Conservation (phyloP, 2,329 filamentous ascomycete species). For the Macrophomina tecta region DNA sequence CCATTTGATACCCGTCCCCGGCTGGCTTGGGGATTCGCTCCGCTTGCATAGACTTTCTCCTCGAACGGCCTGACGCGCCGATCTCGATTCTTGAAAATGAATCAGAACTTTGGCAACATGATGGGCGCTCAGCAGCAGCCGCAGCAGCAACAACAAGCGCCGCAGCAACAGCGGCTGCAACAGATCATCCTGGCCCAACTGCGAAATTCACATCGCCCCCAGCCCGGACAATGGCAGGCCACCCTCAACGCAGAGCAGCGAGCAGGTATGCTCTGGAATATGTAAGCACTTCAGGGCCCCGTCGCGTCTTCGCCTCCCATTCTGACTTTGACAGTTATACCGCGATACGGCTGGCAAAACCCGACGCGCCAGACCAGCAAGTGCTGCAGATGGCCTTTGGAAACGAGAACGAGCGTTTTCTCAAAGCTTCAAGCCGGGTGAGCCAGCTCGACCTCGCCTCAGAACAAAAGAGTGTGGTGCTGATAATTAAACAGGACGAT, state of each 20-base stretch:
- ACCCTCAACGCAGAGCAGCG: slow-evolving; percentile 4
- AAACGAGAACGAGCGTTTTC: slow-evolving; percentile 5
- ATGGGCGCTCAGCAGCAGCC: slow-evolving; percentile 23
- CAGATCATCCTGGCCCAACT: slow-evolving; percentile 18
- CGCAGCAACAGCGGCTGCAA: slow-evolving; percentile 17
- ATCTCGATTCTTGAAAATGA: slow-evolving; percentile 15
- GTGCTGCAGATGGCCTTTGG: slow-evolving; percentile 8
- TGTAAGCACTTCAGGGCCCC: slow-evolving; percentile 4
- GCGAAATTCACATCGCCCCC: slow-evolving; percentile 11
- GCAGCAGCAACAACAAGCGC: slow-evolving; percentile 3
- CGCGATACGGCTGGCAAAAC: slow-evolving; percentile 18
- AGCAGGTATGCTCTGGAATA: slow-evolving; percentile 12
- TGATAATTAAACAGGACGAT: slow-evolving; percentile 10
- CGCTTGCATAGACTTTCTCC: slow-evolving; percentile 5
- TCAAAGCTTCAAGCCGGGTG: slow-evolving; percentile 4
- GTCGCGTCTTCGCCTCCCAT: neutral
- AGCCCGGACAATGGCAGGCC: slow-evolving; percentile 14
- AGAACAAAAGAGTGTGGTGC: neutral
- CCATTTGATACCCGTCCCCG: slow-evolving; percentile 17
- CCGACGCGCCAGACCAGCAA: slow-evolving; percentile 1
- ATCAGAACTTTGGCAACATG: slow-evolving; percentile 22
- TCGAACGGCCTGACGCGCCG: slow-evolving; percentile 1
- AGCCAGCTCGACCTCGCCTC: neutral
- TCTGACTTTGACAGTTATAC: slow-evolving; percentile 23
- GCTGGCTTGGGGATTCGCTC: slow-evolving; percentile 24